Base-by-base conservation (phyloP, 768 basidiomycete species). In the Mycena crocata region DNA sequence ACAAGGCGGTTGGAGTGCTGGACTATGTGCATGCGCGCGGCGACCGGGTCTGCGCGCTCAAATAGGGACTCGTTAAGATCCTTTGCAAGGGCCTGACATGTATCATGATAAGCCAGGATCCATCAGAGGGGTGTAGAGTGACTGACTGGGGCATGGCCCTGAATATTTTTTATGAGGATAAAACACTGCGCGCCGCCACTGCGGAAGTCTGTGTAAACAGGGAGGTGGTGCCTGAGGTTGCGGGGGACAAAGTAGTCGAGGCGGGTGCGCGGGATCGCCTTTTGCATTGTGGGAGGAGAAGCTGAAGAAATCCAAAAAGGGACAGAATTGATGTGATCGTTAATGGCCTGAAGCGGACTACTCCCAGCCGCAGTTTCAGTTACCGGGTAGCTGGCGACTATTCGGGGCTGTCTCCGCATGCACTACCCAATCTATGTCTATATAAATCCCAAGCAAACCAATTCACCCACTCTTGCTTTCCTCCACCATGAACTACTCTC, bases 151-250 rank as follows among this genome's bases (percentile, higher is more conserved):
- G 80, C 72, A 67, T 87, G 83, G 23, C 93, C 93, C 63, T 93
- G 84, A 12, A 94, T 81, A 77, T 93, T 91, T 57, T 89, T 86
- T 62, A 94, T 83, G 48, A 85, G 82, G 46, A 90, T 77, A 37
- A 86, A 79, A 66, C 87, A 80, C 60, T 87, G 86, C 5, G 88
- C 85, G 64, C 90, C 86, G 32, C 79, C 87, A 75, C 90, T 92
- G 67, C 90, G 88, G 48, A 92, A 74, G 75, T 93, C 90, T 31
- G 90, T 86, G 76, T 93, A 93, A 28, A 94, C 90, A 46, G 93
- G 92, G 32, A 94, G 83, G 51, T 86, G 85, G 34, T 91, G 90
- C 54, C 83, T 83, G 50, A 85, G 76, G 76, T 92, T 93, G 66
- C 93, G 86, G 24, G 87, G 85, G 48, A 94, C 82, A 66, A 85